phyloP scores from a whole-genome alignment of 208 protist genomes.

The Acanthamoeba culbertsoni region DNA sequence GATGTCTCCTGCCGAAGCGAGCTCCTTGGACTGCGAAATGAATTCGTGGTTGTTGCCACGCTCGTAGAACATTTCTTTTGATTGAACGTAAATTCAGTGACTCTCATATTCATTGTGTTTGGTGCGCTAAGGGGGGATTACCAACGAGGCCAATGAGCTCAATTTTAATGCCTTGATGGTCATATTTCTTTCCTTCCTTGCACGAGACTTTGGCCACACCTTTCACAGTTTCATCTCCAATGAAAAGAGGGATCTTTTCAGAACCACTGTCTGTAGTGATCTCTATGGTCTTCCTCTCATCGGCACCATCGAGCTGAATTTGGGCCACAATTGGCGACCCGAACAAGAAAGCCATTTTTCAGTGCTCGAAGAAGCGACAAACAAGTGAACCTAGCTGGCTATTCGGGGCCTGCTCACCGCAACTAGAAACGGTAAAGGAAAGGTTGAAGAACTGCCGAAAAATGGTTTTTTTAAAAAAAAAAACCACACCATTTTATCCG shows the following conservation, averaged over 20 bases:
- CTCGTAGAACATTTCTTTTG: slow-evolving; percentile 81
- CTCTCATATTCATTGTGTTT: background rate
- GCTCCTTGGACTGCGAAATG: slow-evolving; percentile 71
- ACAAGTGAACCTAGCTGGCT: background rate
- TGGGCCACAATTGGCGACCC: background rate
- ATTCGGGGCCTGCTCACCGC: background rate
- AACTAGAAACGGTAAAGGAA: background rate
- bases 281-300: slow-evolving; percentile 16
- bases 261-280: background rate
- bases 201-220: slow-evolving; percentile 70
- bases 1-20: slow-evolving; percentile 77
- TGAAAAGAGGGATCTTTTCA: slow-evolving; percentile 50
- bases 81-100: background rate
- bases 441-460: background rate
- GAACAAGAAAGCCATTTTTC: slow-evolving; percentile 40
- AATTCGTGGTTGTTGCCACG: slow-evolving; percentile 81
- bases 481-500: no score
- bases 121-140: background rate
- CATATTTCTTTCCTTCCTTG: slow-evolving; percentile 76
- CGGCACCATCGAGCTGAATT: background rate
- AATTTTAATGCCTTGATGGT: slow-evolving; percentile 76
- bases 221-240: slow-evolving; percentile 71
- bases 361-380: background rate
- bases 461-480: background rate
- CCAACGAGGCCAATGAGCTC: slow-evolving; percentile 80